Percentiles rank a stretch among this genome's conserved stretches.
phyloP scores from a whole-genome alignment of 371 early-diverging fungal species.

The Mucor velutinosus region DNA sequence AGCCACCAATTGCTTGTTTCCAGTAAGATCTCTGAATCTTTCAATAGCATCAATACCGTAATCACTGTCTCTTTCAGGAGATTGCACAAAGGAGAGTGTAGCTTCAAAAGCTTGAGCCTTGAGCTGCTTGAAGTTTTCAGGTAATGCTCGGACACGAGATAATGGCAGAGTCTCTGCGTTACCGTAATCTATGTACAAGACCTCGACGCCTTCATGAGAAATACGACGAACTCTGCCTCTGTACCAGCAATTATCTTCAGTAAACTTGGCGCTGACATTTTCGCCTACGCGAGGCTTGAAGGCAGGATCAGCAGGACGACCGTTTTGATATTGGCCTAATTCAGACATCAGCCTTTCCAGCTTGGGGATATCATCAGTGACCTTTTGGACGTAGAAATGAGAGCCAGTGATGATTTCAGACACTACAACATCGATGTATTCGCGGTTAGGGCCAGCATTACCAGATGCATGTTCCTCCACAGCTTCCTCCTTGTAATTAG shows the following conservation, averaged over 20 bases:
- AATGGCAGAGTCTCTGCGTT: conserved; percentile 73
- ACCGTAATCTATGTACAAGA: conserved; percentile 92
- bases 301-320: conserved; percentile 40
- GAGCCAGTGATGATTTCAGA: conserved; percentile 79
- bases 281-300: conserved; percentile 74
- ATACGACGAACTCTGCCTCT: conserved; percentile 83
- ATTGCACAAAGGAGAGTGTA: conserved; percentile 76
- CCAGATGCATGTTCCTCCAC: conserved; percentile 36
- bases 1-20: conserved; percentile 73
- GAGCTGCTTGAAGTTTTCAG: conserved; percentile 63
- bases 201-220: conserved; percentile 67
- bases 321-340: conserved; percentile 66
- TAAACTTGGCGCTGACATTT: conserved; percentile 80
- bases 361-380: conserved; percentile 67
- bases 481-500: conserved; percentile 38
- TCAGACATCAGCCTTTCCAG: conserved; percentile 87
- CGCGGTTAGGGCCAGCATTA: conserved; percentile 59
- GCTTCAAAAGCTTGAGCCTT: conserved; percentile 87
- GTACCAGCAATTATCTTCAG: conserved; percentile 89
- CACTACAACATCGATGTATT: conserved; percentile 81
- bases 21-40: conserved; percentile 64
- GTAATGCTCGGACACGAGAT: conserved; percentile 66
- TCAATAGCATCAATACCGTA: conserved; percentile 80
- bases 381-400: conserved; percentile 78
- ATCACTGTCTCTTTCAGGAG: conserved; percentile 68